phyloP scores from a whole-genome alignment of 2,329 filamentous ascomycete genomes.

The Curvularia sp. region DNA sequence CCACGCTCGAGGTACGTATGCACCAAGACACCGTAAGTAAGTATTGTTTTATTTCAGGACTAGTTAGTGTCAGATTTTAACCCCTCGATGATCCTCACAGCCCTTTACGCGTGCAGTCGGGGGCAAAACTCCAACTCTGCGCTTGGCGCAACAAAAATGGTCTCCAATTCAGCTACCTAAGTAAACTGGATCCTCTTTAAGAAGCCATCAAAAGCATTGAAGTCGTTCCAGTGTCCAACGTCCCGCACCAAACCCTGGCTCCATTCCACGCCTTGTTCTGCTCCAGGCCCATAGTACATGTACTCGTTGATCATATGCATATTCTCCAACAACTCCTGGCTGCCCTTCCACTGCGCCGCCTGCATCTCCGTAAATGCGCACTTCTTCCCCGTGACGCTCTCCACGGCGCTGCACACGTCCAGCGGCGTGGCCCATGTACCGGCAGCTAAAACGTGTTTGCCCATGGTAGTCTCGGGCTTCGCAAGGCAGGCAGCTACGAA shows the following conservation, averaged over 20 bases:
- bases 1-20: not conserved
- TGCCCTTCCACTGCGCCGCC: slow-evolving; percentile 16
- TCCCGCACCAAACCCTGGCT: slow-evolving; percentile 11
- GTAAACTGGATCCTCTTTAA: not conserved
- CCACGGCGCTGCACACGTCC: slow-evolving; percentile 16
- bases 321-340: slow-evolving; percentile 26
- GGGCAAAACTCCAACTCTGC: not conserved
- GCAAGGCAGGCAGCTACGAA: not conserved
- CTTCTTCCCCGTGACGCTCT: slow-evolving; percentile 8
- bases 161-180: too few species aligned
- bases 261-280: slow-evolving; percentile 17
- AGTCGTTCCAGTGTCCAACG: not conserved
- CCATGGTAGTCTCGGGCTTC: not conserved
- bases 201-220: not conserved
- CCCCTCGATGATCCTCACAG: not conserved
- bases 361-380: slow-evolving; percentile 15
- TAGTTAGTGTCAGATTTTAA: not conserved
- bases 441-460: not conserved
- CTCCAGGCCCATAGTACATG: slow-evolving; percentile 23
- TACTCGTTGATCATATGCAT: slow-evolving; percentile 25
- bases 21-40: not conserved
- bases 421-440: slow-evolving; percentile 17
- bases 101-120: not conserved
- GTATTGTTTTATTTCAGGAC: not conserved
- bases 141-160: too few species aligned